Conservation (phyloP, 1,284 basidiomycete genomes). For the Neotropicomus parvogracilis region DNA sequence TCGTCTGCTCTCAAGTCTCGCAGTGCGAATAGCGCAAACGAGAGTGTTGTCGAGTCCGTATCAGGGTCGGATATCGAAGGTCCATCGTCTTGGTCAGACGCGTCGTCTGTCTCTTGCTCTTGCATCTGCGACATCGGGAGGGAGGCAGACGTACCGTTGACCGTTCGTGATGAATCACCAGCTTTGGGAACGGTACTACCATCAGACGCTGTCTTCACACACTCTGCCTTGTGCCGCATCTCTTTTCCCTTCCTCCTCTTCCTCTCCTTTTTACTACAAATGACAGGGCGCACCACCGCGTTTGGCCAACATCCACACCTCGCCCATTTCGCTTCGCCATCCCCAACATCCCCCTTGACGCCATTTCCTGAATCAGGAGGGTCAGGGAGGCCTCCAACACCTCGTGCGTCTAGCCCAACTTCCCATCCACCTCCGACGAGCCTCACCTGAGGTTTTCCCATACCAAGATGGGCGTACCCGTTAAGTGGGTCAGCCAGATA, state of each 20-base stretch:
- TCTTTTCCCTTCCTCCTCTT: constrained; percentile 11
- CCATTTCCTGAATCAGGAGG: constrained; percentile 1
- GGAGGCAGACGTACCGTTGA: constrained; percentile 13
- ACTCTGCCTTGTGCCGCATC: constrained; percentile 22
- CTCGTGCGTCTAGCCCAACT: constrained; percentile 78
- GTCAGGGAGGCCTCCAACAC: constrained; percentile 55
- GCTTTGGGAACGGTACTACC: background rate
- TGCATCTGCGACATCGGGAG: constrained; percentile 10
- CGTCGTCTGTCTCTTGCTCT: constrained; percentile 14
- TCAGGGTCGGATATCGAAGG: constrained; percentile 37
- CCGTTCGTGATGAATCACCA: constrained; percentile 1
- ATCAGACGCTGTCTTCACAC: constrained; percentile 9
- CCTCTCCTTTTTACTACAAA: constrained; percentile 44
- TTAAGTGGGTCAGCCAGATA: constrained; percentile 69
- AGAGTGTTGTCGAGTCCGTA: constrained; percentile 46
- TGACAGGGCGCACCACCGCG: constrained; percentile 76
- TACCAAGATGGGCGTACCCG: constrained; percentile 65
- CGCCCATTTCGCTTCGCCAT: constrained; percentile 65
- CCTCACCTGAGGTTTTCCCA: constrained; percentile 78
- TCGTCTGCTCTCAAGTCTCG: constrained; percentile 76
- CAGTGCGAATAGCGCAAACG: constrained; percentile 83
- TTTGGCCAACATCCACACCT: constrained; percentile 88
- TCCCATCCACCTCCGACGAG: constrained; percentile 78
- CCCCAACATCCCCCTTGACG: constrained; percentile 8
- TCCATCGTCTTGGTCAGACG: constrained; percentile 22